phyloP scores from a whole-genome alignment of 1,139 yeast genomes.

The Scheffersomyces quercinus region DNA sequence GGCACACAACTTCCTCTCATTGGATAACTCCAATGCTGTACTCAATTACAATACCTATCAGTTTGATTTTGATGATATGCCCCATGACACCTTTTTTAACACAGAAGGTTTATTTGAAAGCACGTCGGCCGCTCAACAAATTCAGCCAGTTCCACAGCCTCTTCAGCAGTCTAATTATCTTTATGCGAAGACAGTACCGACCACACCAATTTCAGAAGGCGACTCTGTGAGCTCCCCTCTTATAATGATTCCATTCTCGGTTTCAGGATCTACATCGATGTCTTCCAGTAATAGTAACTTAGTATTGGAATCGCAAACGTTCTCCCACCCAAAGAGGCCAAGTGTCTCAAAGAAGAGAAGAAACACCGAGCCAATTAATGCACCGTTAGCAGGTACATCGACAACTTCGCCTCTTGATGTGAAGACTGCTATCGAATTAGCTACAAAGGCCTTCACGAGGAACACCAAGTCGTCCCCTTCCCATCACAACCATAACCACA shows the following conservation, averaged over 20 bases:
- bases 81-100: not conserved
- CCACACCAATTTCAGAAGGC: not conserved
- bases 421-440: constrained; percentile 13
- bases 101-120: not conserved
- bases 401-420: constrained; percentile 8
- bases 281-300: not conserved
- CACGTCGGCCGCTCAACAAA: not conserved
- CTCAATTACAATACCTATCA: not conserved
- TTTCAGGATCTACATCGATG: not conserved
- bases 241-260: not conserved
- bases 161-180: not conserved
- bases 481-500: not conserved
- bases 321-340: too few relatives aligned
- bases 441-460: constrained; percentile 10
- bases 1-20: not conserved
- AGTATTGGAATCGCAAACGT: not conserved
- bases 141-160: too few relatives aligned
- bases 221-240: not conserved
- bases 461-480: not conserved
- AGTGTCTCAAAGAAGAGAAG: not conserved
- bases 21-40: not conserved
- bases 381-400: not conserved
- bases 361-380: not conserved
- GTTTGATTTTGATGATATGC: not conserved
- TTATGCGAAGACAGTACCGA: not conserved